A percentile compares a stretch with the other conserved stretches of the same genome.
Evolutionary conservation across 768 basidiomycete genomes (phyloP).

Genomic region (Calocera cornea): DNA sequence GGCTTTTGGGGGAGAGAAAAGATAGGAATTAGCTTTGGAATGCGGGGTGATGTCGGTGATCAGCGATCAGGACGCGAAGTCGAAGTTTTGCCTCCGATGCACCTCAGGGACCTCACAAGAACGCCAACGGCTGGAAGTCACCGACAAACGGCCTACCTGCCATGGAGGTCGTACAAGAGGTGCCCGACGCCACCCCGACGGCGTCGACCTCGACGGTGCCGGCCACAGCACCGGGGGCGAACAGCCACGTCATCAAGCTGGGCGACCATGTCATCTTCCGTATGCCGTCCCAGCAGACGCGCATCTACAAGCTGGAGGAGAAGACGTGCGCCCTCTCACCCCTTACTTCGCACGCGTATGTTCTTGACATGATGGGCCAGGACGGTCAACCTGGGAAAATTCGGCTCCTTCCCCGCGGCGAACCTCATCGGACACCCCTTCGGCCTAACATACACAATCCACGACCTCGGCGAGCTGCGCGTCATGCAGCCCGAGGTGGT

Average conservation of each 20-base stretch:
- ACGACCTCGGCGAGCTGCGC: conserved; percentile 47
- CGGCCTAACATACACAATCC: conserved; percentile 80
- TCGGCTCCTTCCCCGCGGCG: conserved; percentile 66
- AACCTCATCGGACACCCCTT: conserved; percentile 73
- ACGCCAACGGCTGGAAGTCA: too few relatives aligned
- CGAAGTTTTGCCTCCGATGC: too few relatives aligned
- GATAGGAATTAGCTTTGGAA: too few relatives aligned
- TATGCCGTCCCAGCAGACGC: neutral
- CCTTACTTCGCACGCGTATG: neutral
- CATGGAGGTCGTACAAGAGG: too few relatives aligned
- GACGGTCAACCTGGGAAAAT: conserved; percentile 62
- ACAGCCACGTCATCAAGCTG: neutral
- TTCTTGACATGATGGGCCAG: conserved; percentile 27
- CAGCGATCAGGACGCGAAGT: too few relatives aligned
- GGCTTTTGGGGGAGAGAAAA: too few relatives aligned
- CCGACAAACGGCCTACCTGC: too few relatives aligned
- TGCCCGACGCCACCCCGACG: too few relatives aligned
- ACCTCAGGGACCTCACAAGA: too few relatives aligned
- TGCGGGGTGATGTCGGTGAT: too few relatives aligned
- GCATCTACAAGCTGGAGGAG: neutral
- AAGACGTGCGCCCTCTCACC: neutral
- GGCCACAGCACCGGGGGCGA: neutral
- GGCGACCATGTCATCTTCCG: neutral
- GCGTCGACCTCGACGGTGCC: too few relatives aligned
- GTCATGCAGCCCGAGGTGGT: conserved; percentile 47